phyloP scores from a whole-genome alignment of 768 basidiomycete species.

The Holtermannia corniformis region DNA sequence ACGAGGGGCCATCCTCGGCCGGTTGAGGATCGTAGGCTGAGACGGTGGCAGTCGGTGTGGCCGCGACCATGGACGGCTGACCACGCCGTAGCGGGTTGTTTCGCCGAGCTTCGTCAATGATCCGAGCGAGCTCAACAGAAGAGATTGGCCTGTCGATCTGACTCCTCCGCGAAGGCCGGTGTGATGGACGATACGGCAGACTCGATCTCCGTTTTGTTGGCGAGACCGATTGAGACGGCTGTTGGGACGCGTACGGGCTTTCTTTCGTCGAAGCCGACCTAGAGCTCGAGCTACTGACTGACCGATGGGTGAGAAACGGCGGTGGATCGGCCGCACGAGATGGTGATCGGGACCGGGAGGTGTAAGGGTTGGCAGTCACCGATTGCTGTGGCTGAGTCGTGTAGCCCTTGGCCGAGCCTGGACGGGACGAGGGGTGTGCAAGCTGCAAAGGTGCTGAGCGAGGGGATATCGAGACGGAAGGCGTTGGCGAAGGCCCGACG shows the following conservation, averaged over 20 bases:
- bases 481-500: conserved; percentile 3
- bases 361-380: conserved; percentile 9
- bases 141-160: conserved; percentile 19
- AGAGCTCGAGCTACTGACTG: conserved; percentile 8
- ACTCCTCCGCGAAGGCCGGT: too few species aligned
- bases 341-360: conserved; percentile 19
- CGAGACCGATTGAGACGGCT: not conserved
- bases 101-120: conserved; percentile 4
- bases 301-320: conserved; percentile 3
- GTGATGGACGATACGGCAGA: conserved; percentile 11
- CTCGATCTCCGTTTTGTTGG: conserved; percentile 19
- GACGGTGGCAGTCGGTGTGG: conserved; percentile 21
- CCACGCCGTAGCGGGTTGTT: conserved; percentile 30
- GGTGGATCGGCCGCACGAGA: conserved; percentile 1
- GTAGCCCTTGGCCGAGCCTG: conserved; percentile 2
- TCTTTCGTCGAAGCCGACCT: too few species aligned
- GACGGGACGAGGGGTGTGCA: conserved; percentile 7
- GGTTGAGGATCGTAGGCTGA: conserved; percentile 25
- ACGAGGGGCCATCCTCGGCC: conserved; percentile 20
- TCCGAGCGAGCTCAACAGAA: conserved; percentile 16
- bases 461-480: conserved; percentile 31
- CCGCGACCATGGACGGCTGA: too few species aligned
- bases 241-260: too few species aligned
- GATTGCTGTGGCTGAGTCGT: conserved; percentile 1
- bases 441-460: conserved; percentile 16